A percentile compares a stretch with the other conserved stretches of the same genome.
phyloP scores from a whole-genome alignment of 192 early-diverging fungal species.

The Oehlia diaphana region DNA sequence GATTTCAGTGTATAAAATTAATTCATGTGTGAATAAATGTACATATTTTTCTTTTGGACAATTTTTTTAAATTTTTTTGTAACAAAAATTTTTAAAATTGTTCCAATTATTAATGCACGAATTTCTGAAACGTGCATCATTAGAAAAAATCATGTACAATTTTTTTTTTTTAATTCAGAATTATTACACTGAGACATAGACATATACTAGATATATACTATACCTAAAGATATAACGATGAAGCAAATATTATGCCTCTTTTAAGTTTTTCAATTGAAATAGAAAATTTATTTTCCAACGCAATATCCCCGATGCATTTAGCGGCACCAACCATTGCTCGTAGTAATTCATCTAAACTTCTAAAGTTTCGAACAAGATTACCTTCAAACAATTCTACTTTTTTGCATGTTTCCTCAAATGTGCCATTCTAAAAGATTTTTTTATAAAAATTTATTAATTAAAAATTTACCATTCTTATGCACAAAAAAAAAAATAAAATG shows the following conservation, averaged over 20 bases:
- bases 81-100: too few species aligned
- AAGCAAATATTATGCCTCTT: constrained; percentile 97
- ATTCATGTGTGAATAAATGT: too few species aligned
- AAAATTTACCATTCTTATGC: neutral
- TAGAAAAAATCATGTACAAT: neutral
- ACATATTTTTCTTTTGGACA: too few species aligned
- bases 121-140: too few species aligned
- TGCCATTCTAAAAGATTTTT: constrained; percentile 66
- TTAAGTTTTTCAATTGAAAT: constrained; percentile 88
- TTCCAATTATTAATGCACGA: too few species aligned
- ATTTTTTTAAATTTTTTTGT: too few species aligned
- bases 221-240: constrained; percentile 82
- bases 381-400: constrained; percentile 97
- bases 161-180: neutral
- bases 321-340: constrained; percentile 88
- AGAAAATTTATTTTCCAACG: constrained; percentile 93
- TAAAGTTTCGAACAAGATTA: constrained; percentile 84
- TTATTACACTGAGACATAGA: neutral
- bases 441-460: neutral
- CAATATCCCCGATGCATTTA: constrained; percentile 91
- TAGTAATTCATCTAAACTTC: constrained; percentile 87
- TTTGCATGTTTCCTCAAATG: constrained; percentile 92
- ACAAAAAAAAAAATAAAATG: neutral
- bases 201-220: neutral
- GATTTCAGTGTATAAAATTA: too few species aligned